Base-by-base conservation (phyloP, 768 basidiomycete genomes). In the Scleroderma bovista region DNA sequence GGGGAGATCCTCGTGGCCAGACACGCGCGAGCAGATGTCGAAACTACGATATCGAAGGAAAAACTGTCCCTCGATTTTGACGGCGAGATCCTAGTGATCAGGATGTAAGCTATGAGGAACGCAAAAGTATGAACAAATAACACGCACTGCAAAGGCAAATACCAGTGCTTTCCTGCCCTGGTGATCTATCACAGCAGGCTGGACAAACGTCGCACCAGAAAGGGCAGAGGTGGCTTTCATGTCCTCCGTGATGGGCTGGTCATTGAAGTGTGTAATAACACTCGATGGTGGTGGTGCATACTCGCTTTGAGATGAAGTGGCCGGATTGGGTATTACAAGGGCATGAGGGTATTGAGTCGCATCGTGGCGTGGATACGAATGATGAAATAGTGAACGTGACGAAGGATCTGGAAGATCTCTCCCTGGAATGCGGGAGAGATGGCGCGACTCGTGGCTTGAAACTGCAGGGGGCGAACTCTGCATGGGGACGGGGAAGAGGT, bases 11-110 rank as follows among this genome's bases (percentile, higher is more conserved):
- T 58, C 40, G 51, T 58, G 41, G 46, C 62, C 49, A 68, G 52
- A 59, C 44, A 52, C 59, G 53, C 50, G 58, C 44, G 58, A 77
- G 70, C 64, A 75, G 64, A 88, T 69, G 62, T 86, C 82, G 65
- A 87, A 84, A 44, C 75, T 74, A 51, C 86, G 77, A 60, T 87
- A 88, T n/a, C 86, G 79, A 51, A 86, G 69, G 56, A 81, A 73
- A 62, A 86, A 88, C 29, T 72, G 74, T 31, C 85, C 85, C 63
- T 84, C 82, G 29, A 73, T 70, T 59, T 77, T 77, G 49, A 87
- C 83, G 15, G 86, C 82, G 20, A 87, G 65, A 51, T 87, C 84
- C 86, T 87, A 62, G 5, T 12, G 11, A 15, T 54, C 8, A 9
- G 13, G 22, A 5, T 37, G 31, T 44, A 17, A 26, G 39, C 9